A percentile compares a stretch with the other conserved stretches of the same genome.
These are phyloP conservation scores for Eucalyptus leucophloia DNA, from an alignment of 345 rosid genomes.

Conservation along the genomic window DNA sequence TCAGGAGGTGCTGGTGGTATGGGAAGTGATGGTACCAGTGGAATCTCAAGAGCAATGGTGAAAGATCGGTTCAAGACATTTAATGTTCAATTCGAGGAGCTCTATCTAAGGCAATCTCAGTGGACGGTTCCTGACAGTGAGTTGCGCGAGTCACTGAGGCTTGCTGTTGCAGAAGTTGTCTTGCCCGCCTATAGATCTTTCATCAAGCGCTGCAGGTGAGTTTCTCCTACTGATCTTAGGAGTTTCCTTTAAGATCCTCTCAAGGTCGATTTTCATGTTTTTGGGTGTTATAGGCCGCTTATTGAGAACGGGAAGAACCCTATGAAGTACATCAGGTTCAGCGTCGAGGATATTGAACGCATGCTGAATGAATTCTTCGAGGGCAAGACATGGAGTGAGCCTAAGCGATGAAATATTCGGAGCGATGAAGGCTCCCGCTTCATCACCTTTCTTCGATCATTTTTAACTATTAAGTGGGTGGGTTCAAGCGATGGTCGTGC, in stretches of 20 bases:
- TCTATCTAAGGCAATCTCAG: constrained; percentile 88
- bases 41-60: constrained; percentile 57
- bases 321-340: constrained; percentile 65
- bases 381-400: constrained; percentile 81
- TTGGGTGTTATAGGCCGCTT: constrained; percentile 41
- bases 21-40: constrained; percentile 18
- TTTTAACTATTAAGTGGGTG: not conserved
- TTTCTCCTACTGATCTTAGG: not conserved
- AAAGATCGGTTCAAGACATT: constrained; percentile 94
- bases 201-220: constrained; percentile 73
- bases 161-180: constrained; percentile 95
- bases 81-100: constrained; percentile 79
- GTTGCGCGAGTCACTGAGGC: constrained; percentile 79
- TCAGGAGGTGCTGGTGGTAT: constrained; percentile 6
- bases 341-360: constrained; percentile 69
- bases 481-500: not conserved
- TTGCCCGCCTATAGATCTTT: constrained; percentile 95
- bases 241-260: not conserved
- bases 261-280: not conserved
- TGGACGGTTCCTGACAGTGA: constrained; percentile 99
- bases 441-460: not conserved
- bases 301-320: constrained; percentile 86
- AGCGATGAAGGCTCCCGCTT: not conserved
- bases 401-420: constrained; percentile 29
- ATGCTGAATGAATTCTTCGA: constrained; percentile 95